Evolutionary conservation across 352 stramenopile species (phyloP), one percentile per base, ranked within the genome.

Genomic region (Phytophthora sp.): DNA sequence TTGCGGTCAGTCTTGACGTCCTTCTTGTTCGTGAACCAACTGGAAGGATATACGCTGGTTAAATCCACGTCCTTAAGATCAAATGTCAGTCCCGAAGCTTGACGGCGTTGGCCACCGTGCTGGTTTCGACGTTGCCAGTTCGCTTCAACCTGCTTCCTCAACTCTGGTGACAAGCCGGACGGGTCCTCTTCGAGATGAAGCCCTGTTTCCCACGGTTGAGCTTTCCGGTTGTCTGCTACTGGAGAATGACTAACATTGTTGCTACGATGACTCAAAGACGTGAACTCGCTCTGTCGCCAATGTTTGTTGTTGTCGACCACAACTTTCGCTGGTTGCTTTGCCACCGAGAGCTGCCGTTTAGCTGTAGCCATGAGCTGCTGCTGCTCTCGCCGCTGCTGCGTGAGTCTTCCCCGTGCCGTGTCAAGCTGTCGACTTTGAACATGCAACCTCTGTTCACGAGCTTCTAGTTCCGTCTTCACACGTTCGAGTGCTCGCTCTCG

Each of bases 351-450:
- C 2, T 71, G 49, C 9, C 57, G 56, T 45, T 33, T 73, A 33
- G 51, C 45, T 15, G 56, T 41, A 9, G 56, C 15, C 41, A 66
- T 55, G 16, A 86, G 30, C 9, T 85, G 73, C 46, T 80, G 61
- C 18, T 79, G 73, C 47, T 71, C 61, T n/a, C 38, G 39, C 27
- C 79, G 73, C 51, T 88, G 76, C 26, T 84, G 70, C 20, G 77
- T 82, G n/a, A 86, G 51, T 16, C 76, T 71, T 7, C 63, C 63
- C 0, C 76, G 78, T 12, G 76, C 70, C 15, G 56, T 67, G 33
- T 90, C 82, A 57, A 89, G 71, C 39, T 90, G 82, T 49, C 77
- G 72, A 39, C 88, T 73, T 51, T 90, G 82, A 3, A 60, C 38
- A 44, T 88, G 76, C 29, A 92, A 44, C 7, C 79, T 69, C 15